phyloP scores from a whole-genome alignment of 768 basidiomycete species.

The Termitomyces eurrhizus region DNA sequence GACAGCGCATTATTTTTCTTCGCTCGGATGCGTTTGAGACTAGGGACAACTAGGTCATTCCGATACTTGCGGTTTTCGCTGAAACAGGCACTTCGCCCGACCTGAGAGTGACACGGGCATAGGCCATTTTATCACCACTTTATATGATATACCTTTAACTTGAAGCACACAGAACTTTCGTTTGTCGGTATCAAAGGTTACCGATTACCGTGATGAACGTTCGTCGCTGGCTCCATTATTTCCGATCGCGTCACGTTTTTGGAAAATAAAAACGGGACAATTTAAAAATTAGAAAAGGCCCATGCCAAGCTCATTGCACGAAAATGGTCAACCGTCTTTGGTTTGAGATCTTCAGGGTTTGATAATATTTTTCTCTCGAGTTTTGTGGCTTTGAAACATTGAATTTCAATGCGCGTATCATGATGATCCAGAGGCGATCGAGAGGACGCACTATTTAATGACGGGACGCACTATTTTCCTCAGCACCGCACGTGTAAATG shows the following conservation, averaged over 20 bases:
- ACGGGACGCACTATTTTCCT: not conserved
- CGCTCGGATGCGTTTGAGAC: not conserved
- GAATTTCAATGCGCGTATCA: not conserved
- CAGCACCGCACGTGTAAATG: not conserved
- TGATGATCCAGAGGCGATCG: not conserved
- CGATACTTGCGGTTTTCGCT: not conserved
- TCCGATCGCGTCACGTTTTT: not conserved
- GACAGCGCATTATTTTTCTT: not conserved
- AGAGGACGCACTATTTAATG: not conserved
- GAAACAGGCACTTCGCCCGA: not conserved
- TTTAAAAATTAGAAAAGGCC: not conserved
- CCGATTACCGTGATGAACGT: constrained; percentile 6
- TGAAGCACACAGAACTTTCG: not conserved
- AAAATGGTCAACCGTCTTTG: not conserved
- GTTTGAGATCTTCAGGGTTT: not conserved
- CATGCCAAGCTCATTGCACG: not conserved
- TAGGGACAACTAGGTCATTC: not conserved
- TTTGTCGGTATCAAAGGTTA: not conserved
- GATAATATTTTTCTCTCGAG: not conserved
- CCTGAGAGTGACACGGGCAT: not conserved
- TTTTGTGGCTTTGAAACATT: not conserved
- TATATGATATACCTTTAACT: not conserved
- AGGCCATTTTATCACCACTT: not conserved
- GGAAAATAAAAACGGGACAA: not conserved
- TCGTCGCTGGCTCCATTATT: not conserved